phyloP scores from a whole-genome alignment of 352 stramenopile species.

The Thalassiosira sp. region DNA sequence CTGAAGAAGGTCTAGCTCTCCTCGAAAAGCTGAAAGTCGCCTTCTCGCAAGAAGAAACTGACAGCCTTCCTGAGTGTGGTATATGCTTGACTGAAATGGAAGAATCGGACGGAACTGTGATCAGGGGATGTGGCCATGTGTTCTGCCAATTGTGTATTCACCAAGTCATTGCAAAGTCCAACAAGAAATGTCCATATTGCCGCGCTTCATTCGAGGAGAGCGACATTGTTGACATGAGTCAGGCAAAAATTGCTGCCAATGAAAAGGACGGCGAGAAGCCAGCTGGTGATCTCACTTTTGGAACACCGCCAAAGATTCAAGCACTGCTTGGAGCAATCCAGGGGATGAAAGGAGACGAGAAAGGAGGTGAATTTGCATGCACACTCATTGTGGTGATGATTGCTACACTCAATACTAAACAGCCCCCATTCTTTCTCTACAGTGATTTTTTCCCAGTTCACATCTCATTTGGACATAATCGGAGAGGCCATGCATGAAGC shows the following conservation, averaged over 20 bases:
- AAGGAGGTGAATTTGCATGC: slow-evolving; percentile 28
- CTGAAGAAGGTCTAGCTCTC: slow-evolving; percentile 63
- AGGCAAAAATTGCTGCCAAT: slow-evolving; percentile 31
- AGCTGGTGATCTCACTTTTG: slow-evolving; percentile 21
- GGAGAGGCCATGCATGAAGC: slow-evolving; percentile 32
- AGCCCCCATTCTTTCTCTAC: background rate
- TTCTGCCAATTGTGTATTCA: slow-evolving; percentile 69
- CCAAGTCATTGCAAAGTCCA: slow-evolving; percentile 30
- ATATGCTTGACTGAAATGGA: slow-evolving; percentile 68
- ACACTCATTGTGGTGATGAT: background rate
- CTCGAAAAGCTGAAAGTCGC: slow-evolving; percentile 63
- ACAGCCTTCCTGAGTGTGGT: slow-evolving; percentile 52
- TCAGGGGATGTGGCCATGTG: slow-evolving; percentile 61
- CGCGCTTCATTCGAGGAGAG: slow-evolving; percentile 38
- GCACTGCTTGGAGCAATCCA: slow-evolving; percentile 46
- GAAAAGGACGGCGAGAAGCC: slow-evolving; percentile 1
- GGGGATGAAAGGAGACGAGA: slow-evolving; percentile 46
- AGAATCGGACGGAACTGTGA: slow-evolving; percentile 41
- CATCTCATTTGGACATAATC: slow-evolving; percentile 41
- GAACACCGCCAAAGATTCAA: slow-evolving; percentile 46
- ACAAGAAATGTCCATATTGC: slow-evolving; percentile 62
- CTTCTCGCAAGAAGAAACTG: slow-evolving; percentile 48
- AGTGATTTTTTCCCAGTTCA: slow-evolving; percentile 58
- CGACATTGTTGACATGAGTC: slow-evolving; percentile 60
- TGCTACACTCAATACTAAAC: background rate